Percentiles rank a stretch among this genome's conserved stretches.
Conservation (phyloP, 1,284 basidiomycete species). For the Sporisorium exsertum region DNA sequence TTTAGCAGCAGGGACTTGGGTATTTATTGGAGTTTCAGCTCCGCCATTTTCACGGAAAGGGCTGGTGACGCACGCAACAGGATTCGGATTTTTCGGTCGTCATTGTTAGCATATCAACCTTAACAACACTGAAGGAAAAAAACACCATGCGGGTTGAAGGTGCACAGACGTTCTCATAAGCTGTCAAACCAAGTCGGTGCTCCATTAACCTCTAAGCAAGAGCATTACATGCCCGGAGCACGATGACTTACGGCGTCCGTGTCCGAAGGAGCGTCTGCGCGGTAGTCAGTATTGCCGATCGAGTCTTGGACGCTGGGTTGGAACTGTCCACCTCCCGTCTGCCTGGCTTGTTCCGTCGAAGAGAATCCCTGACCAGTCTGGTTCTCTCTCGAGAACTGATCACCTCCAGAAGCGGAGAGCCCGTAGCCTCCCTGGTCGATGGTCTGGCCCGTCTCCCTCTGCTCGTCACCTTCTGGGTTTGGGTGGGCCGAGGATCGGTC, state of each 20-base stretch:
- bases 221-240: slow-evolving; percentile 16
- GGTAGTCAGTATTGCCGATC: slow-evolving; percentile 22
- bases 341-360: slow-evolving; percentile 13
- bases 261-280: slow-evolving; percentile 29
- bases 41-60: no score
- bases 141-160: not conserved
- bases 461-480: slow-evolving; percentile 26
- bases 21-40: no score
- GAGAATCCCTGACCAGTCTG: slow-evolving; percentile 47
- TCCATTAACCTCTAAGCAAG: no score
- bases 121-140: not conserved
- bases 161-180: slow-evolving; percentile 23
- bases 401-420: slow-evolving; percentile 38
- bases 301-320: slow-evolving; percentile 43
- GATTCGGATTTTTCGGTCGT: not conserved
- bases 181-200: no score
- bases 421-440: slow-evolving; percentile 48
- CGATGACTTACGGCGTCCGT: slow-evolving; percentile 24
- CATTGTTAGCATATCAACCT: not conserved
- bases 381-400: slow-evolving; percentile 42
- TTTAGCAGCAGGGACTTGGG: not conserved
- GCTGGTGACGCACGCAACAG: no score
- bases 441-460: slow-evolving; percentile 30
- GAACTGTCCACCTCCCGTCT: slow-evolving; percentile 27
- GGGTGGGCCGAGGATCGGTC: slow-evolving; percentile 36